Base-by-base conservation (phyloP, 768 basidiomycete species). In the Dioszegia hungarica region DNA sequence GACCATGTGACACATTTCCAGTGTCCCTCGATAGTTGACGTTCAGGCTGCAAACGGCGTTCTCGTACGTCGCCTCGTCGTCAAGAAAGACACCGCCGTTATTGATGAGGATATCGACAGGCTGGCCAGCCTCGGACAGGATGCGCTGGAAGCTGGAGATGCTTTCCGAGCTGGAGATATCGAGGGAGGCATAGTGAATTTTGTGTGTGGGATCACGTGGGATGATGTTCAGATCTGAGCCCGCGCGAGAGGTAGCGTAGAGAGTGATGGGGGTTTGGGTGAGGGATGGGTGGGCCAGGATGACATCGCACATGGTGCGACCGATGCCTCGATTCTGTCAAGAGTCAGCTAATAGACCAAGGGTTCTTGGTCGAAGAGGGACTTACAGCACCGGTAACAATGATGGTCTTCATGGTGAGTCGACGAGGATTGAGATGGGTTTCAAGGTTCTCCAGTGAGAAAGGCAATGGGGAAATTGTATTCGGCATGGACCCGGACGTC, bases 221-320 rank as follows among this genome's bases (percentile, higher is more conserved):
- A 22, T 10, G 49, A 54, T 41, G 14, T 27, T n/a, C 3, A 54
- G 40, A 43, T 54, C 52, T 2, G 41, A 15, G 3, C 52, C 52
- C 17, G 52, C 52, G 15, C 52, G 20, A 19, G 52, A 54, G 27
- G 52, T 54, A 5, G 52, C 52, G 20, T 54, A 54, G 31, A 54
- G 52, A 10, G 49, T 51, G 34, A 51, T 36, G 3, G 49, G 49
- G 5, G 37, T 38, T 15, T 31, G 34, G 9, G 49, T 27, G 36
- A 51, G 49, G 49, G 49, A 51, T 8, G 49, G 49, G 28, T 51
- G 49, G 37, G 49, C 34, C 2, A 51, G 49, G 36, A 51, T 22
- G 2, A 38, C 24, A 38, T 51, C 49, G 36, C 49, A 51, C 22
- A 51, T 51, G 22, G 49, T 36, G 34, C 49, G 34, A 25, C 49